Evolutionary conservation across 441 rosid genomes (phyloP), one percentile per base, ranked within the genome.

Genomic region (Erodium texanum): DNA sequence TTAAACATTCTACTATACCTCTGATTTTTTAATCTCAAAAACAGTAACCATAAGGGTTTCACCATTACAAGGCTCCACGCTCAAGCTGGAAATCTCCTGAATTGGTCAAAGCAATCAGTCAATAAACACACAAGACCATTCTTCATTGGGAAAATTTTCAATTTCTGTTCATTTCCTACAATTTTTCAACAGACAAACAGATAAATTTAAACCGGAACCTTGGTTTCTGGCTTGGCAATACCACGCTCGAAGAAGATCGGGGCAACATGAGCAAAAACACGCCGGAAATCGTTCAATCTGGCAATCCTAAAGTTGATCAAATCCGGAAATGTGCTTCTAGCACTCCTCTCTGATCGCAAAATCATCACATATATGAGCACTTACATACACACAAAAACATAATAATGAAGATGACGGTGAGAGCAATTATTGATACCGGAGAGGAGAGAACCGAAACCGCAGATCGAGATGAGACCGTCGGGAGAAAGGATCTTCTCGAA

Each of bases 381-480:
- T 27, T 1, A 4, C 29, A 27, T n/a, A n/a, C n/a, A n/a, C n/a
- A n/a, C n/a, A n/a, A n/a, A n/a, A n/a, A n/a, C n/a, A n/a, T n/a
- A n/a, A n/a, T n/a, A n/a, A n/a, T n/a, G n/a, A n/a, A n/a, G 29
- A 4, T 1, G 29, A 27, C 29, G 29, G 29, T 1, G 29, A 27
- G 29, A 27, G 29, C 29, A 27, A 27, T 27, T 4, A 4, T 1
- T 27, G 29, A 27, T 27, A 27, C 29, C 29, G 4, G 29, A 27
- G 76, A 92, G 97, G 41, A 92, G 93, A 71, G 97, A 92, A 63
- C 97, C 96, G 82, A 92, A 92, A 74, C 98, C 98, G 73, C 92
- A 77, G 59, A 92, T 82, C 64, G 98, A 89, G 74, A 92, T 87
- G 69, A 71, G 81, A 34, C 86, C 89, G 16, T 77, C 75, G 66